Conservation (phyloP, 2,329 filamentous ascomycete genomes). For the Exophiala lecanii-corni region DNA sequence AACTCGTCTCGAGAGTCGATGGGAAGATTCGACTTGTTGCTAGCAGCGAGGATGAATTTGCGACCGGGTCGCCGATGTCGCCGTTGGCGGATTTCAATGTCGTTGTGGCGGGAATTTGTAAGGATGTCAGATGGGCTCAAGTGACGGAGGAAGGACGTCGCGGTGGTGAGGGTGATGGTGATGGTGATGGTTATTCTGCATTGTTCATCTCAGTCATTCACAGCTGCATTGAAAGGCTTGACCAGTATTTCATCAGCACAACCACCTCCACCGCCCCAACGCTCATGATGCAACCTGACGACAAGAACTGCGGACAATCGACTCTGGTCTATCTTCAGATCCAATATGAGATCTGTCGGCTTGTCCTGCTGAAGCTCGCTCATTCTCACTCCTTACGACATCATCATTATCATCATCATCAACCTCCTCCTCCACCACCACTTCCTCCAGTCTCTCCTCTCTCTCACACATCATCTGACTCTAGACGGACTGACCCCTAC, state of each 20-base stretch:
- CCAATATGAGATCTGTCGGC: conserved; percentile 1
- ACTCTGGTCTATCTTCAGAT: neutral
- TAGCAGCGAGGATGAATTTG: neutral
- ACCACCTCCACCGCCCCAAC: neutral
- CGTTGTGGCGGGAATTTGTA: neutral
- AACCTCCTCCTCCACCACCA: neutral
- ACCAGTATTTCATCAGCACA: neutral
- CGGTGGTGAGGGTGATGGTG: neutral
- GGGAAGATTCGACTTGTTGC: neutral
- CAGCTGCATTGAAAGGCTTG: neutral
- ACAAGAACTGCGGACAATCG: neutral
- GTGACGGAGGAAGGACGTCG: too few species aligned
- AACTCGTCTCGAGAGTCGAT: neutral
- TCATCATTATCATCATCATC: neutral
- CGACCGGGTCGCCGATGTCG: neutral
- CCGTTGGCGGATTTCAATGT: neutral
- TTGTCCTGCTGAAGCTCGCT: neutral
- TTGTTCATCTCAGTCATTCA: neutral
- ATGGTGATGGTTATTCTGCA: neutral
- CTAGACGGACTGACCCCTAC: too few species aligned
- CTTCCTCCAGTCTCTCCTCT: neutral
- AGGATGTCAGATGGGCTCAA: neutral
- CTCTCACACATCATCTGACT: too few species aligned
- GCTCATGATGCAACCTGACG: too few species aligned
- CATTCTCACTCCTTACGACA: neutral